phyloP scores from a whole-genome alignment of 306 rosid genomes.

The Albizia julibrissin region DNA sequence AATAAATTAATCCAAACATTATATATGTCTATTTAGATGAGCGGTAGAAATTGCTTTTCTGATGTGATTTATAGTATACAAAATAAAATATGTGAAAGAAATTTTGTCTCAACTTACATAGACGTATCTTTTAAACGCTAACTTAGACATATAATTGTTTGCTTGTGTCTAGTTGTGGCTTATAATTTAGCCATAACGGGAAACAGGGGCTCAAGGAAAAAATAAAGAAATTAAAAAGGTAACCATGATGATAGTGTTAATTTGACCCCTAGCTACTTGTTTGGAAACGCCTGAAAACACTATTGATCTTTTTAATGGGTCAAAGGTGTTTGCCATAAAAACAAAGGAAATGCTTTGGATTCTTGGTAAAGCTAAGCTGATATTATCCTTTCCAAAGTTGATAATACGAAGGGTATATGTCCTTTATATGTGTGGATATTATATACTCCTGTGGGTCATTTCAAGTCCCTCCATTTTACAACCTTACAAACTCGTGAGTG shows the following conservation, averaged over 20 bases:
- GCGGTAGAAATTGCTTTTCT: no score
- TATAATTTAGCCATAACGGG: no score
- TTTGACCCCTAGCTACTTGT: slow-evolving; percentile 54
- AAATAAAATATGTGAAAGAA: no score
- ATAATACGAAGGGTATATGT: neutral
- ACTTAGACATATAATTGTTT: no score
- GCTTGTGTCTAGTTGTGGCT: no score
- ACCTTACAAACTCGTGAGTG: slow-evolving; percentile 37
- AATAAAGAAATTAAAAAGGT: slow-evolving; percentile 1
- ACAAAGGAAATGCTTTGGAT: slow-evolving; percentile 63
- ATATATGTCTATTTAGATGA: no score
- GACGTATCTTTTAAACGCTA: no score
- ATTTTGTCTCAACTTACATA: no score
- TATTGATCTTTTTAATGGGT: slow-evolving; percentile 25
- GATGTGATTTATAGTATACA: no score
- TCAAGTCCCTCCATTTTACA: slow-evolving; percentile 43
- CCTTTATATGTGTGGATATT: slow-evolving; percentile 10
- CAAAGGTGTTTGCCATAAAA: slow-evolving; percentile 46
- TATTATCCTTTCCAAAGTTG: slow-evolving; percentile 30
- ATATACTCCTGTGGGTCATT: slow-evolving; percentile 46
- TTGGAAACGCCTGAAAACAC: slow-evolving; percentile 30
- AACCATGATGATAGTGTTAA: slow-evolving; percentile 30
- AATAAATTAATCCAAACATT: no score
- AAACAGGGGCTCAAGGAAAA: slow-evolving; percentile 32
- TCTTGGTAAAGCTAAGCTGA: slow-evolving; percentile 44